These are phyloP conservation scores for Phlebiopsis gigantea DNA, from an alignment of 768 basidiomycete species.

Conservation along the genomic window DNA sequence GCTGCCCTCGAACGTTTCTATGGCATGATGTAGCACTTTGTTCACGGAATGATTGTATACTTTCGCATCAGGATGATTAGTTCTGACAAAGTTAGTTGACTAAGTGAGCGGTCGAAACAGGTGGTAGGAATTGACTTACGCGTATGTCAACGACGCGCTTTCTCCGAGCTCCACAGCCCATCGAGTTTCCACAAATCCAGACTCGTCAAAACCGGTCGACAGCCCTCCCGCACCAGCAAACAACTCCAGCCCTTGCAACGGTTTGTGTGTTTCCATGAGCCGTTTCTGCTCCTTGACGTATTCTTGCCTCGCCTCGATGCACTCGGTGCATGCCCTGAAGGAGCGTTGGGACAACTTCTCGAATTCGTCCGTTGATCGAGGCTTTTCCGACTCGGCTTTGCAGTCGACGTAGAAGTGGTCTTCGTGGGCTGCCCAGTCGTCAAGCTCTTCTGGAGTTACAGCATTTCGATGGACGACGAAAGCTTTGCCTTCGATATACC, in stretches of 20 bases:
- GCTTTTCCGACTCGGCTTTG: conserved; percentile 14
- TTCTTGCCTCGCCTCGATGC: conserved; percentile 30
- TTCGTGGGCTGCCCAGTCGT: conserved; percentile 43
- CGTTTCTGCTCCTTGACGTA: conserved; percentile 30
- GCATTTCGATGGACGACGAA: conserved; percentile 36
- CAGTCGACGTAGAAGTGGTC: conserved; percentile 57
- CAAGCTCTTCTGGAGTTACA: conserved; percentile 24
- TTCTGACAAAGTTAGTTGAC: conserved; percentile 30
- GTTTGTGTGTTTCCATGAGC: conserved; percentile 35
- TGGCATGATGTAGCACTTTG: conserved; percentile 50
- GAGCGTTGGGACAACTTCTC: not conserved
- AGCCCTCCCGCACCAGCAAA: conserved; percentile 77
- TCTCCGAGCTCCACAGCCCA: conserved; percentile 68
- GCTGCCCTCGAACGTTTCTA: conserved; percentile 40
- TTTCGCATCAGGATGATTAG: conserved; percentile 52
- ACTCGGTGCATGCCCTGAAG: conserved; percentile 36
- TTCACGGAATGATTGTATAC: conserved; percentile 69
- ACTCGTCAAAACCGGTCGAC: conserved; percentile 59
- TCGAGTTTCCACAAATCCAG: conserved; percentile 56
- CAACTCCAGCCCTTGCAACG: conserved; percentile 45
- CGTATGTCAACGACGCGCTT: conserved; percentile 58
- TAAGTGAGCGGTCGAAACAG: not conserved
- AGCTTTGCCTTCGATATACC: conserved; percentile 49
- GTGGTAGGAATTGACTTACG: conserved; percentile 32
- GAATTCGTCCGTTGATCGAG: not conserved